These are phyloP conservation scores for Aspergillus avenaceus DNA, from an alignment of 495 filamentous ascomycete species.

Conservation along the genomic window DNA sequence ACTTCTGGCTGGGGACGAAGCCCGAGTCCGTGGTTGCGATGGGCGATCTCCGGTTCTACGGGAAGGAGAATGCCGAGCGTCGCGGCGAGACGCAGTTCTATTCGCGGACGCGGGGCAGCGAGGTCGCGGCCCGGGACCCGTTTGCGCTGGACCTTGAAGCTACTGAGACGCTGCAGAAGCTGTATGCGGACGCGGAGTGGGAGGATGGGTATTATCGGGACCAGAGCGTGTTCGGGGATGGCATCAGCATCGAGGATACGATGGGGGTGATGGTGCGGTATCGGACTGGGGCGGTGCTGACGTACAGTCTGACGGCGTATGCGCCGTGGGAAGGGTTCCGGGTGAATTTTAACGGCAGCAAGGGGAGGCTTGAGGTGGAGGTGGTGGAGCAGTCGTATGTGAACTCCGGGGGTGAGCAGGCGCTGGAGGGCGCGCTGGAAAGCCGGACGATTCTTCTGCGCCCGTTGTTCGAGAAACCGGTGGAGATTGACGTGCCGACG, in stretches of 20 bases:
- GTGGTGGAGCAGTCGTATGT: slow-evolving; percentile 32
- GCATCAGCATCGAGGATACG: slow-evolving; percentile 57
- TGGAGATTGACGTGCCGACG: slow-evolving; percentile 21
- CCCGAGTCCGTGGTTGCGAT: slow-evolving; percentile 28
- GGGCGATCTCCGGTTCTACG: slow-evolving; percentile 32
- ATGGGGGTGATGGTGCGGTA: slow-evolving; percentile 57
- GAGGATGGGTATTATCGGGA: slow-evolving; percentile 56
- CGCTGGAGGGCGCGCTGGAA: slow-evolving; percentile 28
- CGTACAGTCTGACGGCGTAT: slow-evolving; percentile 28
- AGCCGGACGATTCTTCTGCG: slow-evolving; percentile 45
- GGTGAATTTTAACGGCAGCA: slow-evolving; percentile 29
- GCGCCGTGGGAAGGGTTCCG: slow-evolving; percentile 34
- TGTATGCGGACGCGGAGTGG: slow-evolving; percentile 56
- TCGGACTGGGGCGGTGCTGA: slow-evolving; percentile 26
- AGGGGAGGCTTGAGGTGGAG: slow-evolving; percentile 28
- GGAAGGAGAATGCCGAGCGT: slow-evolving; percentile 29
- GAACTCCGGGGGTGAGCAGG: slow-evolving; percentile 30
- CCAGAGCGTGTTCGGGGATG: slow-evolving; percentile 56
- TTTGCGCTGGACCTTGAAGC: slow-evolving; percentile 51
- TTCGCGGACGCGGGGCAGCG: slow-evolving; percentile 24
- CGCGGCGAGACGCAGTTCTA: slow-evolving; percentile 29
- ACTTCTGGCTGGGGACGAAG: slow-evolving; percentile 27
- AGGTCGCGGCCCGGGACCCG: slow-evolving; percentile 21
- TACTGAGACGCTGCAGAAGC: slow-evolving; percentile 44
- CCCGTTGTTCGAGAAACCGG: slow-evolving; percentile 26